Percentiles rank a stretch among this genome's conserved stretches.
Evolutionary conservation across 495 filamentous ascomycete genomes (phyloP).

Genomic region (Cairneyella variabilis): DNA sequence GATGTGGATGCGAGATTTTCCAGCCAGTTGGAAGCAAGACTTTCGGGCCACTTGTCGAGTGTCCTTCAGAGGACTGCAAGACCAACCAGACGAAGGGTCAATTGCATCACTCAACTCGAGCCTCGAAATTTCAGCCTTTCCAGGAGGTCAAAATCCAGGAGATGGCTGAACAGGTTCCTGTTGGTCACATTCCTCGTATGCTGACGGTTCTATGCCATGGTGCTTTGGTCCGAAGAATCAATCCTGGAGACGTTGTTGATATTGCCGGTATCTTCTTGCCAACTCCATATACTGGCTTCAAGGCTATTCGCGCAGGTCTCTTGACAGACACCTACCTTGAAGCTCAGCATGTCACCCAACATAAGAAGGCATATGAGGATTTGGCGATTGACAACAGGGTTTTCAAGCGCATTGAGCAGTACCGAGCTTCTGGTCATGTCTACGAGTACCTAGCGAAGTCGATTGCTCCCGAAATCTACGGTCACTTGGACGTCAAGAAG

Average conservation of each 20-base stretch:
- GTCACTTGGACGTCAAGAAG: slow-evolving; percentile 97
- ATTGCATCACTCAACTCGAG: slow-evolving; percentile 85
- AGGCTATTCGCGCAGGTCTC: slow-evolving; percentile 90
- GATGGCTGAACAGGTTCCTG: slow-evolving; percentile 95
- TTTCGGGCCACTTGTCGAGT: slow-evolving; percentile 79
- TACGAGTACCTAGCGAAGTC: slow-evolving; percentile 94
- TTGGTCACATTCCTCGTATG: slow-evolving; percentile 91
- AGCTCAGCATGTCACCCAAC: slow-evolving; percentile 86
- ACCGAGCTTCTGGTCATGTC: slow-evolving; percentile 77
- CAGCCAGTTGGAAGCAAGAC: slow-evolving; percentile 91
- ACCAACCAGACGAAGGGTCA: slow-evolving; percentile 90
- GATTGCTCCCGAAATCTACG: slow-evolving; percentile 96
- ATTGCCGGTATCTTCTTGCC: slow-evolving; percentile 93
- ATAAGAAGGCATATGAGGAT: slow-evolving; percentile 96
- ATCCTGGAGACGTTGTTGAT: slow-evolving; percentile 91
- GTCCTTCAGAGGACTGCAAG: slow-evolving; percentile 82
- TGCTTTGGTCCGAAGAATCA: slow-evolving; percentile 75
- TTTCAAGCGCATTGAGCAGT: slow-evolving; percentile 73
- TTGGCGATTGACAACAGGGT: slow-evolving; percentile 70
- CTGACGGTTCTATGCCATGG: slow-evolving; percentile 90
- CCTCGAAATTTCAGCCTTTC: slow-evolving; percentile 95
- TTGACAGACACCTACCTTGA: slow-evolving; percentile 96
- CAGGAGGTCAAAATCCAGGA: slow-evolving; percentile 99
- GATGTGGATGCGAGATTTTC: slow-evolving; percentile 95
- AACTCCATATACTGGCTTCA: slow-evolving; percentile 96